A percentile compares a stretch with the other conserved stretches of the same genome.
phyloP scores from a whole-genome alignment of 2,329 filamentous ascomycete species.

The Neospermospora avenae region DNA sequence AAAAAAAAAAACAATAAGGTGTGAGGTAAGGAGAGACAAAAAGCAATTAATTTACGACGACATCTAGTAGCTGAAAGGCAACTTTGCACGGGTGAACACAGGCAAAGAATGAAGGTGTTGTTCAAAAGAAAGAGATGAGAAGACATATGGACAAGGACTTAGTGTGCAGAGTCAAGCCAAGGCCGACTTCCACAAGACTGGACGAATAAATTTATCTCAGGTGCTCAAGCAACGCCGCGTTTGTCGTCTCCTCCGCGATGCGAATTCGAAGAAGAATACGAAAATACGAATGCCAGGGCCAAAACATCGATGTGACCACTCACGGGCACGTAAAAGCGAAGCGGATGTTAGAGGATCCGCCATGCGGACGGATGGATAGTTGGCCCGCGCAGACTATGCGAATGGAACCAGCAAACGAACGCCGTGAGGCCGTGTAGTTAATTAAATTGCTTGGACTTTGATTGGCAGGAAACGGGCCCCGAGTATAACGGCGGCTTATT shows the following conservation, averaged over 20 bases:
- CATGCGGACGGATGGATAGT: neutral
- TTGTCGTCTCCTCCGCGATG: neutral
- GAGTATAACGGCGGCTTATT: neutral
- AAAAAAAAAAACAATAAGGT: neutral
- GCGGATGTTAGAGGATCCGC: neutral
- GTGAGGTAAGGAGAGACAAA: neutral
- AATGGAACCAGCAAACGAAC: neutral
- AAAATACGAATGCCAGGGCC: neutral
- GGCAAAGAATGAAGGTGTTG: neutral
- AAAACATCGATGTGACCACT: neutral
- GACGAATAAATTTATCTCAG: neutral
- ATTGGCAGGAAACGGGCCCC: neutral
- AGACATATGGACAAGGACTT: neutral
- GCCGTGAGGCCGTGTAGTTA: too few species aligned
- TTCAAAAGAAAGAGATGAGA: neutral
- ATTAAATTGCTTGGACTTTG: neutral
- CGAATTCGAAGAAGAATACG: constrained; percentile 5
- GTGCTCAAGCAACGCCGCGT: neutral
- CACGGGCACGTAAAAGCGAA: neutral
- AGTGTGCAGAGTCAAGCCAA: neutral
- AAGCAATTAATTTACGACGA: neutral
- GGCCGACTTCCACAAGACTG: neutral
- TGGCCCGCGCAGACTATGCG: neutral
- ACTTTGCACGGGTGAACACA: neutral
- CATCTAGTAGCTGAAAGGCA: neutral